Evolutionary conservation across 2,329 filamentous ascomycete genomes (phyloP), one percentile per base, ranked within the genome.

Genomic region (Sporothrix pallida): DNA sequence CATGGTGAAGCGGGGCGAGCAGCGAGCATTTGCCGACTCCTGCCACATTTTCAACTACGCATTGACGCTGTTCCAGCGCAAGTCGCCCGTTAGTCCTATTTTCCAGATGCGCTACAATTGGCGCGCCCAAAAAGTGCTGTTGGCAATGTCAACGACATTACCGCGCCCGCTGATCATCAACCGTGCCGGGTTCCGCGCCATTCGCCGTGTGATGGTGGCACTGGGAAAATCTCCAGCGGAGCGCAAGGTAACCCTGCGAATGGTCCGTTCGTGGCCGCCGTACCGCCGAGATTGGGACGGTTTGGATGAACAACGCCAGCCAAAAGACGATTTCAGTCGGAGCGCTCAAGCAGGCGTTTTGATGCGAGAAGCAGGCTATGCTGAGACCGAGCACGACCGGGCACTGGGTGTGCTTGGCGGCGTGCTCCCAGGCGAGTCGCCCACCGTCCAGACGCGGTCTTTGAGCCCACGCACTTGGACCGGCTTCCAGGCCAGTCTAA

Each of bases 261-360:
- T 88, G 72, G 81, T 83, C 1, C 83, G 85, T 69, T 84, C 84
- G 1, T 91, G 89, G 89, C 89, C 89, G 10, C 89, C 89, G 0
- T 91, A 89, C 80, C 81, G 88, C 72, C 82, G 84, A 52, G 83
- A 86, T 12, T 84, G 86, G 73, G 87, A 91, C 77, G 89, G 89
- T 1, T 86, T 88, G 75, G 89, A 91, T 78, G 89, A 89, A 76
- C 83, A 81, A 70, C 83, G 84, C 70, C 83, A 83, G 5, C 82
- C 81, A 0, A 84, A 87, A 62, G 87, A 89, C 37, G 86, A 87
- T 74, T 82, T 85, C 76, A 89, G 87, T 73, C 83, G 88, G 71
- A 85, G 85, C 56, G 83, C 87, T 9, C 83, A 83, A 74, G 88
- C 87, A 0, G 85, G 88, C 5, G 80, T 84, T 54, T 83, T 88